Evolutionary conservation across 169 alveolate species (phyloP).

Genomic region (Toxoplasma gondii): DNA sequence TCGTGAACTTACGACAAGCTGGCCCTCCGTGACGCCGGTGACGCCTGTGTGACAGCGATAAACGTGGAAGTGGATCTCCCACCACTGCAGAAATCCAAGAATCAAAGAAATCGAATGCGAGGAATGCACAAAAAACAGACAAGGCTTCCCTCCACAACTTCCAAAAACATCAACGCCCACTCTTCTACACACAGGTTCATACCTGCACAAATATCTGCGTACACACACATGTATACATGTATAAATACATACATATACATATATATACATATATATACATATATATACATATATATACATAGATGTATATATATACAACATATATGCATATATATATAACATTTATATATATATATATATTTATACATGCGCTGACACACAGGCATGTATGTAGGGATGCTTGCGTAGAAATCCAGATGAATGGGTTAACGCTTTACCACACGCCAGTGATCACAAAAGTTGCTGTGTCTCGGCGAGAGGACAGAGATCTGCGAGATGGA

Average conservation of each 20-base stretch:
- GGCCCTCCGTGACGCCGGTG: constrained; percentile 58
- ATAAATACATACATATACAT: too few relatives aligned
- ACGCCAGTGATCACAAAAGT: too few relatives aligned
- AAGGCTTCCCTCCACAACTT: neutral
- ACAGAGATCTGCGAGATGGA: too few relatives aligned
- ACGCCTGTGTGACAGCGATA: constrained; percentile 59
- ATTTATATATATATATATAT: too few relatives aligned
- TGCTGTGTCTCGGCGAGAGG: too few relatives aligned
- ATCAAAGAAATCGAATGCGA: neutral
- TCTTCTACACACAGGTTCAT: neutral
- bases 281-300: too few relatives aligned
- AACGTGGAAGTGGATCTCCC: constrained; percentile 65
- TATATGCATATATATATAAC: neutral
- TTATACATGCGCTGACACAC: neutral
- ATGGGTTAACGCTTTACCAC: too few relatives aligned
- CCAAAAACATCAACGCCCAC: neutral
- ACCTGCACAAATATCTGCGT: too few relatives aligned
- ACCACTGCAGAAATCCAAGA: constrained; percentile 57
- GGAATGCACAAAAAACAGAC: neutral
- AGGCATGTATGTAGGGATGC: too few relatives aligned
- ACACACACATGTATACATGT: neutral
- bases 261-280: too few relatives aligned
- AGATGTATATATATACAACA: too few relatives aligned
- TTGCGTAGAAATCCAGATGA: too few relatives aligned
- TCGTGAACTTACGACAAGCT: constrained; percentile 51